These are phyloP conservation scores for Phoma herbarum DNA, from an alignment of 2,329 filamentous ascomycete genomes.

Conservation along the genomic window DNA sequence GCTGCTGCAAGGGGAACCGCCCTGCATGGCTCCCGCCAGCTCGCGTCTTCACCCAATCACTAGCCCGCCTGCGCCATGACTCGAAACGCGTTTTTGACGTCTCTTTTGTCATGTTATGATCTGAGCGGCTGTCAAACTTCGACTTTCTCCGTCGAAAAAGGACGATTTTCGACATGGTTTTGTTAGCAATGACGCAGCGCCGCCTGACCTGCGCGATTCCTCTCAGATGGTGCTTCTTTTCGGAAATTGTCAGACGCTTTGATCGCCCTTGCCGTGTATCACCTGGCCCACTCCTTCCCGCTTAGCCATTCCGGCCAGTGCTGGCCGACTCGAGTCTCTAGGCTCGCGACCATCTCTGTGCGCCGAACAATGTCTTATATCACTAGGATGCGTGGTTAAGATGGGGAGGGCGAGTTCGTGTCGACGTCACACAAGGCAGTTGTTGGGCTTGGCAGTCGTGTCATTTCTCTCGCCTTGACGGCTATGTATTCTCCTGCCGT, in stretches of 20 bases:
- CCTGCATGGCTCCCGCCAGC: slow-evolving; percentile 28
- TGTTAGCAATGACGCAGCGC: slow-evolving; percentile 7
- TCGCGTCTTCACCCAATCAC: slow-evolving; percentile 26
- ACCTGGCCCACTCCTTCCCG: slow-evolving; percentile 24
- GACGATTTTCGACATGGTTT: neutral
- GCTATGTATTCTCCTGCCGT: slow-evolving; percentile 10
- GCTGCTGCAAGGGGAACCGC: slow-evolving; percentile 28
- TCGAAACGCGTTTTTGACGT: slow-evolving; percentile 8
- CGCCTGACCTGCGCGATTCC: neutral
- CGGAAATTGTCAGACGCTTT: slow-evolving; percentile 44
- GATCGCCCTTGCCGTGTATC: slow-evolving; percentile 34
- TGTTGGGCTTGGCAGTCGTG: slow-evolving; percentile 19
- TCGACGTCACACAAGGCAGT: slow-evolving; percentile 31
- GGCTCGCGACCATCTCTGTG: slow-evolving; percentile 9
- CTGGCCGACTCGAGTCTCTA: slow-evolving; percentile 1
- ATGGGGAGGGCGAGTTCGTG: slow-evolving; percentile 14
- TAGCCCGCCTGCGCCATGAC: slow-evolving; percentile 15
- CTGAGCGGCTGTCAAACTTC: neutral
- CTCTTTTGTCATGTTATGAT: too few relatives aligned
- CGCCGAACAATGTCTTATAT: slow-evolving; percentile 17
- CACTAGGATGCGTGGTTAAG: slow-evolving; percentile 21
- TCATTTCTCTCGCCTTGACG: slow-evolving; percentile 21
- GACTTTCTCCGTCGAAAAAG: neutral
- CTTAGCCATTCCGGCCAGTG: slow-evolving; percentile 12
- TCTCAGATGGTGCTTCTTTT: slow-evolving; percentile 16